Base-by-base conservation (phyloP, 768 basidiomycete genomes). In the Termitomyces sp. region DNA sequence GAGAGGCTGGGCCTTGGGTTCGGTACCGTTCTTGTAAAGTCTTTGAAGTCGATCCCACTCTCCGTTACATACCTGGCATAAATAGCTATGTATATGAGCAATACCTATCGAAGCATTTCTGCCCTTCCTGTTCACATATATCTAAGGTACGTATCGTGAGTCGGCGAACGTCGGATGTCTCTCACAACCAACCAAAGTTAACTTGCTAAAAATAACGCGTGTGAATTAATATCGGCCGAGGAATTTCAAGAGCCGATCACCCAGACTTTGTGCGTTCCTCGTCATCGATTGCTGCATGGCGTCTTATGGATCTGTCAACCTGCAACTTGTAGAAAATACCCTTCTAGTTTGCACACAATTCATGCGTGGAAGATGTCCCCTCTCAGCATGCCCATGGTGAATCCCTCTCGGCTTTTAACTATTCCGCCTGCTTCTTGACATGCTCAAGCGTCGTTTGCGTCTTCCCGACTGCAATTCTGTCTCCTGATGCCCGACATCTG, bases 351-450 rank as follows among this genome's bases (percentile, higher is more conserved):
- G n/a, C 2, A 21, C n/a, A 19, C 10, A 4, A 10, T n/a, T 34
- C 32, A 9, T 4, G 21, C 24, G 17, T 24, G 21, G 34, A 37
- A 37, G 56, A 32, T 46, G 21, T 59, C 55, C 22, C 59, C 48
- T 56, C 53, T 4, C 60, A 56, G 8, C 44, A 40, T 10, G 55
- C 60, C 55, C 58, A 59, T n/a, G 56, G 46, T 4, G 53, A 53
- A 28, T 62, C 38, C 32, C 53, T 38, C 44, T 58, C 46, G 0
- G 26, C 35, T 34, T 42, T 46, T 32, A 62, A 47, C 61, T 56
- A 62, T 42, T 59, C 53, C 26, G 55, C 58, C 56, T 59, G 56
- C 17, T 17, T 49, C 47, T 43, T 38, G 46, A 59, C 55, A 34
- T 59, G 53, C 47, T 55, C 58, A 1, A 62, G 34, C 6, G 53